A percentile compares a stretch with the other conserved stretches of the same genome.
Evolutionary conservation across 1,284 basidiomycete species (phyloP).

Genomic region (Papiliotrema fonsecae): DNA sequence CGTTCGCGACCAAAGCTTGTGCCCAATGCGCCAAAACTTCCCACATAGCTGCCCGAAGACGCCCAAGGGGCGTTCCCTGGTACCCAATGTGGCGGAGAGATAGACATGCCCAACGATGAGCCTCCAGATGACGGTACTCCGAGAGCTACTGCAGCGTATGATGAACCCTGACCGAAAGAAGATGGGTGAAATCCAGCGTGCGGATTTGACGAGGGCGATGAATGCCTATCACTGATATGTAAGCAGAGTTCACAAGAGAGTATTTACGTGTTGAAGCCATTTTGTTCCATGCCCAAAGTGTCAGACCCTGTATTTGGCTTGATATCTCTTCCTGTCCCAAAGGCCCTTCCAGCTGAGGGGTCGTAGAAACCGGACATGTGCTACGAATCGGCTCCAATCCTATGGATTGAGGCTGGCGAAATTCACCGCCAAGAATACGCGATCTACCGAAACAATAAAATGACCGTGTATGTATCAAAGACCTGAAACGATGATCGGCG

Average conservation of each 20-base stretch:
- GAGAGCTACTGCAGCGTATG: constrained; percentile 29
- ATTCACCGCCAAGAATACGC: too few species aligned
- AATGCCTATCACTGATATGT: neutral
- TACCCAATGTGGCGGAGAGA: constrained; percentile 42
- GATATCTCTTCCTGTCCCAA: too few species aligned
- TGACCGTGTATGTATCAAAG: too few species aligned
- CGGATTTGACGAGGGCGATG: constrained; percentile 10
- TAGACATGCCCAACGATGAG: constrained; percentile 40
- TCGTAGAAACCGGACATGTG: neutral
- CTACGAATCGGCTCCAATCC: too few species aligned
- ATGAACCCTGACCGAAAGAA: constrained; percentile 29
- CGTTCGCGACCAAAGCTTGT: constrained; percentile 39
- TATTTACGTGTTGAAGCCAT: neutral
- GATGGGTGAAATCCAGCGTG: constrained; percentile 22
- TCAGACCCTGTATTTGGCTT: too few species aligned
- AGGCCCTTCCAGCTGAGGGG: neutral
- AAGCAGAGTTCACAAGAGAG: neutral
- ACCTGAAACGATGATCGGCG: too few species aligned
- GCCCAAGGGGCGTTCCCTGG: constrained; percentile 13
- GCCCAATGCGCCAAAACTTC: constrained; percentile 35
- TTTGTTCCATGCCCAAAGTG: neutral
- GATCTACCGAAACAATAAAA: too few species aligned
- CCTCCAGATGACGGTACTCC: constrained; percentile 22
- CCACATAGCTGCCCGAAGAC: constrained; percentile 24
- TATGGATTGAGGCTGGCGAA: too few species aligned